phyloP scores from a whole-genome alignment of 331 rosid species.

The Quercus lobata region DNA sequence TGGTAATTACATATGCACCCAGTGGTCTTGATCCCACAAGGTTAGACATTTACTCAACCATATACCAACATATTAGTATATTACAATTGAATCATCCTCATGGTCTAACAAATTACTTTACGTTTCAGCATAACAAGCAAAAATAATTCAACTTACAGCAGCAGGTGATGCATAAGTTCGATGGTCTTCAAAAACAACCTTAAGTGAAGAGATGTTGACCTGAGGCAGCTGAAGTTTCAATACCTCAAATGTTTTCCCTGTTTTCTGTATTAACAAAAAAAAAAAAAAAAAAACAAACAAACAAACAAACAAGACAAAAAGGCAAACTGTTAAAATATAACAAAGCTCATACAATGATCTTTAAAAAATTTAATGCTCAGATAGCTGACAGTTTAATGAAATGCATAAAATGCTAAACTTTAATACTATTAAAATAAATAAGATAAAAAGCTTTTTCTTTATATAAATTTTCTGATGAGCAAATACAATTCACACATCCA shows the following conservation, averaged over 20 bases:
- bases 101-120: conserved; percentile 7
- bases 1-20: no score
- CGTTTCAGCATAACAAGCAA: background rate
- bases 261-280: conserved; percentile 45
- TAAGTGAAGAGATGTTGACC: conserved; percentile 75
- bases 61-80: conserved; percentile 6
- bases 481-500: background rate
- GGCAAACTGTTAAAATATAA: conserved; percentile 14
- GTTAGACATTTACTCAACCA: no score
- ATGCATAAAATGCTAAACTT: background rate
- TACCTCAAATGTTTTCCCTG: conserved; percentile 77
- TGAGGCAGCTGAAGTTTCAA: conserved; percentile 79
- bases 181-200: conserved; percentile 81
- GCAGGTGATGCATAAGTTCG: conserved; percentile 89
- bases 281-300: background rate
- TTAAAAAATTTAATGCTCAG: background rate
- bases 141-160: conserved; percentile 63
- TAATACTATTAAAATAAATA: background rate
- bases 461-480: background rate
- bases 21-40: no score
- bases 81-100: background rate
- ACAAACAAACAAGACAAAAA: conserved; percentile 4
- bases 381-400: background rate
- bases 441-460: background rate
- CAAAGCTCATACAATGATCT: background rate